Evolutionary conservation across 202 grass and related monocot genomes (phyloP).

Genomic region (Dendrocalamus latiflorus): DNA sequence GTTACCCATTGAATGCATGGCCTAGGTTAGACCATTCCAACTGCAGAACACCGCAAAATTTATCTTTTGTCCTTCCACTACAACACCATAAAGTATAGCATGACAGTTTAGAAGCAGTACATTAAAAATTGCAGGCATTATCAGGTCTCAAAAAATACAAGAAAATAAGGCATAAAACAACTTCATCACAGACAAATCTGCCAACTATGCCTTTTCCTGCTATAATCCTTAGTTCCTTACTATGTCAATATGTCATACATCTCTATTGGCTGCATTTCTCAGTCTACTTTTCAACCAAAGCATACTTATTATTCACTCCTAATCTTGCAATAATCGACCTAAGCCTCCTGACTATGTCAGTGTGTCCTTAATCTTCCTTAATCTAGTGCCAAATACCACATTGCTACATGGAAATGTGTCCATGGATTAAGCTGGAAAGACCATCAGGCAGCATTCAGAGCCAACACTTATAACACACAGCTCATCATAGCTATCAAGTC

Average conservation of each 20-base stretch:
- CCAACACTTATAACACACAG: neutral
- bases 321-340: neutral
- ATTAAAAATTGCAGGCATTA: neutral
- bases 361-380: neutral
- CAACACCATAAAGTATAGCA: neutral
- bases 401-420: neutral
- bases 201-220: neutral
- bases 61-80: neutral
- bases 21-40: neutral
- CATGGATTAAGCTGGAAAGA: neutral
- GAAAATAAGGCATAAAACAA: neutral
- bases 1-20: neutral
- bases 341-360: neutral
- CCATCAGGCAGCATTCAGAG: neutral
- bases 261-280: neutral
- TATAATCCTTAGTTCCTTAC: neutral
- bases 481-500: neutral
- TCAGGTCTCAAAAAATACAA: neutral
- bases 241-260: neutral
- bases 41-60: neutral
- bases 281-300: conserved; percentile 2
- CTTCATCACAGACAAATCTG: neutral
- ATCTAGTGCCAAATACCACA: neutral
- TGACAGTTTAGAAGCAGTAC: neutral
- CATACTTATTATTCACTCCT: neutral